Conservation (phyloP, 352 stramenopile species). For the Phytophthora meadii region DNA sequence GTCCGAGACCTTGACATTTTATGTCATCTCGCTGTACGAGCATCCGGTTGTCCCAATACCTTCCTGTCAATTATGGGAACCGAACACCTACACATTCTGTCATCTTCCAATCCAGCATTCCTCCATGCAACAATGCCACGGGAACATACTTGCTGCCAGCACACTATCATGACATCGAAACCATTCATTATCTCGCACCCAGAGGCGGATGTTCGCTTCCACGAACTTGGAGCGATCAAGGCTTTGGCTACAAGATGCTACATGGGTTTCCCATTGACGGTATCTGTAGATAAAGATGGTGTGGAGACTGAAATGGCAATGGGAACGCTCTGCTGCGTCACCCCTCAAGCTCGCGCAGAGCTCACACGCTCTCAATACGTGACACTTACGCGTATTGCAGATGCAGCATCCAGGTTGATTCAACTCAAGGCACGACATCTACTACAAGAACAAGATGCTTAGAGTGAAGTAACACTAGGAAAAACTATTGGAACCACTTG, state of each 20-base stretch:
- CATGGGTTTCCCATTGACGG: conserved; percentile 28
- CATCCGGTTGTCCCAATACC: conserved; percentile 20
- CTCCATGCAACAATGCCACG: conserved; percentile 22
- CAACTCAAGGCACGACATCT: conserved; percentile 17
- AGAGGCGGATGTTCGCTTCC: conserved; percentile 40
- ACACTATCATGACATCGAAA: conserved; percentile 34
- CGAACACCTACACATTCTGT: conserved; percentile 29
- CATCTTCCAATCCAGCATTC: conserved; percentile 23
- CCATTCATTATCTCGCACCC: conserved; percentile 35
- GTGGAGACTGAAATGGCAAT: conserved; percentile 17
- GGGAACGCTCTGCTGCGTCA: conserved; percentile 40
- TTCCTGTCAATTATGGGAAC: conserved; percentile 35
- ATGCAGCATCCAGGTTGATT: conserved; percentile 30
- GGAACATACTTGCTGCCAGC: conserved; percentile 30
- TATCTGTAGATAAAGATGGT: neutral
- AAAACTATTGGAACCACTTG: too few species aligned
- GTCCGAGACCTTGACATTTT: conserved; percentile 27
- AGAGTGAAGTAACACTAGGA: too few species aligned
- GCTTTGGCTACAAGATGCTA: conserved; percentile 12
- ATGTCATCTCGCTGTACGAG: conserved; percentile 29
- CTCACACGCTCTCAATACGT: conserved; percentile 38
- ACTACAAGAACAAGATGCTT: conserved; percentile 1
- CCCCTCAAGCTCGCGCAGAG: conserved; percentile 18
- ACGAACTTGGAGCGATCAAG: conserved; percentile 19
- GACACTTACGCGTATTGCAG: conserved; percentile 17